Evolutionary conservation across 805 yeast species (phyloP).

Genomic region (Wickerhamiella kurtzmanii): DNA sequence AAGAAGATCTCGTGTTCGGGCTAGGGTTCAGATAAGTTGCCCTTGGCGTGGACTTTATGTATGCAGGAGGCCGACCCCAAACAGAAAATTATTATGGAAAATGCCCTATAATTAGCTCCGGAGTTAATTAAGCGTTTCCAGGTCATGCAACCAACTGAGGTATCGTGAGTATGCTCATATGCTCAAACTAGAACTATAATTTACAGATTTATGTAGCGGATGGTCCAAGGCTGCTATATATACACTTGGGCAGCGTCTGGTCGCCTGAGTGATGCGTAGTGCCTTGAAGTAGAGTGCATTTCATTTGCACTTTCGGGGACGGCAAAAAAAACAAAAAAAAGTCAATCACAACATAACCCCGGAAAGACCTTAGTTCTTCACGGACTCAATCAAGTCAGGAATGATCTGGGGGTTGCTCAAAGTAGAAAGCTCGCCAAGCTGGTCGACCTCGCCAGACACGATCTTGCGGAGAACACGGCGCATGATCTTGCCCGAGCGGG

Average conservation of each 20-base stretch:
- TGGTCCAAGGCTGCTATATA: neutral
- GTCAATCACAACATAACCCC: neutral
- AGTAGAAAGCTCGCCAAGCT: conserved; percentile 85
- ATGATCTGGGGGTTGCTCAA: conserved; percentile 78
- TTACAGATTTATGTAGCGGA: neutral
- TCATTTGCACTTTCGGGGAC: neutral
- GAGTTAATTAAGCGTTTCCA: no score
- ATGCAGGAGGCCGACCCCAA: neutral
- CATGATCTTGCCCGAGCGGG: conserved; percentile 97
- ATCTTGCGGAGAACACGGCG: conserved; percentile 93
- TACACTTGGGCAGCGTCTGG: neutral
- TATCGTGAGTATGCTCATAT: no score
- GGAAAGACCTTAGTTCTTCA: conserved; percentile 25
- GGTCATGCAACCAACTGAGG: no score
- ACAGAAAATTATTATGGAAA: neutral
- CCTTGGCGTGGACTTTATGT: neutral
- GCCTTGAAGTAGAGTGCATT: no score
- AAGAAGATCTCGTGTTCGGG: neutral
- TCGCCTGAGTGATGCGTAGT: no score
- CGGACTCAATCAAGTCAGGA: conserved; percentile 57
- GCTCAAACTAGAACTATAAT: neutral
- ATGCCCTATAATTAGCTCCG: neutral
- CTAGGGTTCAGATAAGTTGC: neutral
- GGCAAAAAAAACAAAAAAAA: neutral
- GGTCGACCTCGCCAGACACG: conserved; percentile 81